These are phyloP conservation scores for Suillus sp. DNA, from an alignment of 768 basidiomycete genomes.

Conservation along the genomic window DNA sequence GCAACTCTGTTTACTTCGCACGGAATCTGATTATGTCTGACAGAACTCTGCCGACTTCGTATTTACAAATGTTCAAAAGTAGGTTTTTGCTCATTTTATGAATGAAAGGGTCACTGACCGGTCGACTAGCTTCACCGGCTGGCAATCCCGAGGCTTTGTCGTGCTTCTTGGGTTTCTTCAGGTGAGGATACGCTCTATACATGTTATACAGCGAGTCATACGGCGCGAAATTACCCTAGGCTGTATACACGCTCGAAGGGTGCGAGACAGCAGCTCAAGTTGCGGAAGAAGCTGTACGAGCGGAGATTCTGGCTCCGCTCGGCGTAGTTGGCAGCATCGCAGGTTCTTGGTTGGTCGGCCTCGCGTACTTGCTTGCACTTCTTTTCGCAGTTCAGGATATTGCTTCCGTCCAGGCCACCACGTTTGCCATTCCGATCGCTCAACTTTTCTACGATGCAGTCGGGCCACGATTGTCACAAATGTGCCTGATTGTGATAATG, in stretches of 20 bases:
- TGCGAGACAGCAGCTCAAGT: conserved; percentile 68
- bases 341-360: conserved; percentile 58
- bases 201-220: neutral
- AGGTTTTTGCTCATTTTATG: conserved; percentile 9
- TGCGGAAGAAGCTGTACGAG: conserved; percentile 58
- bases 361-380: conserved; percentile 59
- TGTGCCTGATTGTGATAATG: conserved; percentile 52
- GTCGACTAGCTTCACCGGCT: conserved; percentile 52
- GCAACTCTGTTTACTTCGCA: neutral
- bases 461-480: conserved; percentile 45
- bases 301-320: conserved; percentile 57
- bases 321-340: conserved; percentile 58
- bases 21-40: conserved; percentile 4
- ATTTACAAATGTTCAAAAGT: conserved; percentile 61
- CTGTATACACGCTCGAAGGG: conserved; percentile 62
- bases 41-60: conserved; percentile 56
- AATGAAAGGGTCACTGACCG: neutral
- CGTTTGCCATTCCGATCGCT: conserved; percentile 60
- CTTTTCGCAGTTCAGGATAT: conserved; percentile 60
- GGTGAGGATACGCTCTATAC: conserved; percentile 18
- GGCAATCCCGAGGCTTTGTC: conserved; percentile 54
- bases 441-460: conserved; percentile 59
- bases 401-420: conserved; percentile 47
- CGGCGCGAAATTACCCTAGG: conserved; percentile 27
- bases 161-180: conserved; percentile 60